Base-by-base conservation (phyloP, 2,329 filamentous ascomycete species). In the Ustilaginoidea virens region DNA sequence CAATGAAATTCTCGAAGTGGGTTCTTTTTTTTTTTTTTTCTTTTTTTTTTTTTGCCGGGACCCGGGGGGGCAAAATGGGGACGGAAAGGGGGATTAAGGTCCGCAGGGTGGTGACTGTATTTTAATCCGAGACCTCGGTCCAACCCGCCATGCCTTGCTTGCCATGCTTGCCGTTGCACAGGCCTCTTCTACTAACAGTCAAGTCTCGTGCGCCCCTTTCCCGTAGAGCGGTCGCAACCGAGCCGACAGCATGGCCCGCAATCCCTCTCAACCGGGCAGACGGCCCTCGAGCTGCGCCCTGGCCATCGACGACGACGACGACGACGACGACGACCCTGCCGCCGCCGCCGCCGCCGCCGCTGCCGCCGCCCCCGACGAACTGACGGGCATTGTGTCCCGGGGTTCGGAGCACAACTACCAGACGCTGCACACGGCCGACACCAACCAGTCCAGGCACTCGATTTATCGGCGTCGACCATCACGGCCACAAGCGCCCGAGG, bases 1-100 rank as follows among this genome's bases (percentile, higher is more conserved):
- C 37, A 50, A 53, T 35, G 53, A 54, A 33, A 62, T 64, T 31
- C 51, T 64, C 32, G 53, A 64, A 53, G 60, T 63, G 44, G 41
- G 56, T 30, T n/a, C n/a, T n/a, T n/a, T n/a, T n/a, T n/a, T n/a
- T n/a, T 7, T 7, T 17, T 5, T 19, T 19, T 18, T 23, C 22
- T 8, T 1, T 9, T 5, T 27, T 19, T 5, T 27, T n/a, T 18
- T 5, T n/a, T n/a, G n/a, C n/a, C n/a, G n/a, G n/a, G n/a, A n/a
- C n/a, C n/a, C n/a, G n/a, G n/a, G n/a, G n/a, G n/a, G n/a, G n/a
- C n/a, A n/a, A n/a, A n/a, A n/a, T n/a, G n/a, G n/a, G n/a, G n/a
- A n/a, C n/a, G n/a, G n/a, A n/a, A n/a, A n/a, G n/a, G n/a, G n/a
- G n/a, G n/a, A n/a, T n/a, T n/a, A n/a, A n/a, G n/a, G n/a, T n/a